Evolutionary conservation across 2,329 filamentous ascomycete genomes (phyloP), one percentile per base, ranked within the genome.

Genomic region (Aspergillus sp.): DNA sequence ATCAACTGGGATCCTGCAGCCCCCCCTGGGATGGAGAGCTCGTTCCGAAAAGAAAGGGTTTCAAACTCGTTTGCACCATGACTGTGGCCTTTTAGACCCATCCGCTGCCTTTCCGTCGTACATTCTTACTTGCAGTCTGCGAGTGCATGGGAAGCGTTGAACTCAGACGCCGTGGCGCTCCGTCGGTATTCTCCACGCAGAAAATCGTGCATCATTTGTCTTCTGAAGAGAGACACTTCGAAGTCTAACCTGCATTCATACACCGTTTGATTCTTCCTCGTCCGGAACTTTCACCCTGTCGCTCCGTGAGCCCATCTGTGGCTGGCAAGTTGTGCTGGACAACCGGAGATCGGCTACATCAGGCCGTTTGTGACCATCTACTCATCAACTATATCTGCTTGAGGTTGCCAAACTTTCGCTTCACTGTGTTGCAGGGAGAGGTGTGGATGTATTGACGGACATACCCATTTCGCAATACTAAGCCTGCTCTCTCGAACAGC

Each of bases 31-130:
- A 64, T 67, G 60, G 55, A 60, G 55, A 60, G 59, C 51, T 61
- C 63, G 60, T 59, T 58, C 56, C 50, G 46, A 58, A 56, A 49
- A 55, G 52, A 33, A 45, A 60, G 56, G 64, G 54, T 58, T 54
- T 54, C 50, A 61, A 40, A 50, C 50, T 56, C 57, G 50, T 66
- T 66, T 63, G 60, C 60, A 57, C 59, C 48, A 65, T 67, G 62
- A 58, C 19, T 46, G 44, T 61, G 55, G 52, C 52, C 53, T 55
- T 59, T 50, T 67, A 65, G 60, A 58, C 57, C 49, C 45, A 47
- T 45, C 51, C 46, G 38, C 49, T 54, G 35, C 50, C 36, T 50
- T 53, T 22, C 58, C 49, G 43, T 45, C 56, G 55, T 45, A 52
- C 38, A 45, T 44, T 38, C 36, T 50, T 49, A 53, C 55, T 44